Base-by-base conservation (phyloP, 495 filamentous ascomycete genomes). In the Aspergillus incahuasiensis region DNA sequence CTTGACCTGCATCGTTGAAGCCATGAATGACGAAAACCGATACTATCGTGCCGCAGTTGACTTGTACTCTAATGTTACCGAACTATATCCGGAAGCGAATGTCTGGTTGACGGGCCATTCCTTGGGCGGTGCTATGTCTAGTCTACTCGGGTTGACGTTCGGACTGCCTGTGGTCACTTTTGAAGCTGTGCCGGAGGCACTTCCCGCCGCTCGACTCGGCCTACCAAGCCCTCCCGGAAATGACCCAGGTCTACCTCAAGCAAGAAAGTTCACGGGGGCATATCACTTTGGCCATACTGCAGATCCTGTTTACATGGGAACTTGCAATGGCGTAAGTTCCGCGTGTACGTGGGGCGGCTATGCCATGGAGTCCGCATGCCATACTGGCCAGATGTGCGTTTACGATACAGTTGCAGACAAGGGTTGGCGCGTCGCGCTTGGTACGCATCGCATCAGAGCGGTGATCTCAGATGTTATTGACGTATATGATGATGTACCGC, bases 271-370 rank as follows among this genome's bases (percentile, higher is more conserved):
- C 60, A 95, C 89, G 2, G 92, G 90, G 2, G 77, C 86, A n/a
- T 95, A 83, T 62, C 95, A 98, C 71, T 90, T 97, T 64, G 94
- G 94, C 6, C 90, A 97, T 65, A 97, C 90, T 5, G 94, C 95
- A 7, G 94, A 98, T 71, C 94, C 94, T 0, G 81, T 98, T 6
- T 98, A 86, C 66, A 91, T 97, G 79, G 94, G 94, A 25, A 87
- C 86, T 9, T 98, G 94, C 70, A 96, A 95, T 66, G 88, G 87
- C 32, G 89, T 89, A 15, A 90, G 87, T 22, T 89, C 92, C 12
- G 79, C 81, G 6, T 98, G 94, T 67, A 91, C 91, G 16, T 86
- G 94, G 62, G 92, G 82, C n/a, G 94, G 94, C 6, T 98, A 97
- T 68, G 91, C 95, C 6, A 76, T 98, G 77, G 92, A 98, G 68